Percentiles rank a stretch among this genome's conserved stretches.
Evolutionary conservation across 2,329 filamentous ascomycete species (phyloP).

Genomic region (Diaporthe velutina): DNA sequence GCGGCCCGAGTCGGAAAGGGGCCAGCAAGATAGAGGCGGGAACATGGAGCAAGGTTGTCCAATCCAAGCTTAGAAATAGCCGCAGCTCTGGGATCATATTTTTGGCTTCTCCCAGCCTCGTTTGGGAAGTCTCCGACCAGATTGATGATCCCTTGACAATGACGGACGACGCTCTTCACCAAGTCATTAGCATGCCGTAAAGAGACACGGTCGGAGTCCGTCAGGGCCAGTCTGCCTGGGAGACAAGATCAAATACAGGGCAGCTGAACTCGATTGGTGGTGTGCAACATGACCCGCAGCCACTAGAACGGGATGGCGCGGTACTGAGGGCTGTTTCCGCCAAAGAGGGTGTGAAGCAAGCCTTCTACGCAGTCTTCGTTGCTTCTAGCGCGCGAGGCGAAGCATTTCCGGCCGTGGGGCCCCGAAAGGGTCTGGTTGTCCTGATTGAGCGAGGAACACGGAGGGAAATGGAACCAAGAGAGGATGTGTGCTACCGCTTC

Average conservation of each 20-base stretch:
- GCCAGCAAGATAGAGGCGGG: not conserved
- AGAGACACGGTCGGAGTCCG: not conserved
- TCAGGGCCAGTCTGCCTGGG: not conserved
- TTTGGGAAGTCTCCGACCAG: not conserved
- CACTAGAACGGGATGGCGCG: slow-evolving; percentile 38
- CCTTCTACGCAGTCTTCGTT: slow-evolving; percentile 37
- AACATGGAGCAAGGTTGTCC: slow-evolving; percentile 24
- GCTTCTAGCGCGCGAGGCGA: slow-evolving; percentile 40
- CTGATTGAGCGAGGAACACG: not conserved
- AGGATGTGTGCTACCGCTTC: not conserved
- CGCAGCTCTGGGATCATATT: slow-evolving; percentile 21
- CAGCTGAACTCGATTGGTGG: slow-evolving; percentile 29
- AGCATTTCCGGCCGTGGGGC: slow-evolving; percentile 5
- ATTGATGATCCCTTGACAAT: not conserved
- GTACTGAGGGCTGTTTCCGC: slow-evolving; percentile 15
- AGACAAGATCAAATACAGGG: not conserved
- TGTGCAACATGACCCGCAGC: slow-evolving; percentile 18
- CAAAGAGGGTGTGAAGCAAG: slow-evolving; percentile 39
- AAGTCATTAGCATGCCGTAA: slow-evolving; percentile 9
- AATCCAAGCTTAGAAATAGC: slow-evolving; percentile 32
- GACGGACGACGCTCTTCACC: slow-evolving; percentile 2
- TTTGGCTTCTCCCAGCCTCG: slow-evolving; percentile 8
- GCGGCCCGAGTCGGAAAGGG: slow-evolving; percentile 32
- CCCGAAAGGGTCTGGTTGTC: not conserved
- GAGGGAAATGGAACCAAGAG: not conserved